Evolutionary conservation across 106 monocot species (phyloP).

Genomic region (Posidonia australis): DNA sequence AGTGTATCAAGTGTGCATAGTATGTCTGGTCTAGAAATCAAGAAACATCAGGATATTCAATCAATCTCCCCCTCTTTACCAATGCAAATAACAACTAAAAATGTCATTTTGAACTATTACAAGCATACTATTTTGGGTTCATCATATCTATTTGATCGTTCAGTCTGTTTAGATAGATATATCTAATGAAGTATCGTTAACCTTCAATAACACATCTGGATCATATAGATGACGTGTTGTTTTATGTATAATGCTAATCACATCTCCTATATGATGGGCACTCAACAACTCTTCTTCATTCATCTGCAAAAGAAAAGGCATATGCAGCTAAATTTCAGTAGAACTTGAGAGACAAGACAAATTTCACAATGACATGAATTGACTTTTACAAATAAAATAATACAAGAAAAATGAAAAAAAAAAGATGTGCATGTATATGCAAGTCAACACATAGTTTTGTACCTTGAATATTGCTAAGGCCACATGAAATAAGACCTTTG

Average conservation of each 20-base stretch:
- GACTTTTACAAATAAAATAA: background rate
- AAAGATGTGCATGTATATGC: background rate
- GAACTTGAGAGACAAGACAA: background rate
- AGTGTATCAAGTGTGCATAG: too few relatives aligned
- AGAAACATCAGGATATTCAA: too few relatives aligned
- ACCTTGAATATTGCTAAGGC: conserved; percentile 96
- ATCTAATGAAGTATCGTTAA: conserved; percentile 5
- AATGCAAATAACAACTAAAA: too few relatives aligned
- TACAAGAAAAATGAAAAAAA: background rate
- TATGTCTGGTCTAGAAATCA: too few relatives aligned
- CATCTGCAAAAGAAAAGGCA: conserved; percentile 40
- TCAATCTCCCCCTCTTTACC: too few relatives aligned
- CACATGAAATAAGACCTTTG: conserved; percentile 79
- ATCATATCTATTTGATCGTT: too few relatives aligned
- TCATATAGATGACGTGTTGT: conserved; percentile 68
- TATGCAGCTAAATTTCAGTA: background rate
- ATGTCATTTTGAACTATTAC: too few relatives aligned
- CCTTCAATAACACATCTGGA: conserved; percentile 70
- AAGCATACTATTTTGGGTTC: too few relatives aligned
- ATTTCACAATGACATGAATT: too few relatives aligned
- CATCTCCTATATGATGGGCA: conserved; percentile 72
- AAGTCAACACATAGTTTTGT: background rate
- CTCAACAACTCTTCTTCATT: conserved; percentile 70
- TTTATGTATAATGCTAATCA: conserved; percentile 63
- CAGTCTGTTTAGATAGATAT: too few relatives aligned